Base-by-base conservation (phyloP, 2,329 filamentous ascomycete species). In the Bipolaris victoriae region DNA sequence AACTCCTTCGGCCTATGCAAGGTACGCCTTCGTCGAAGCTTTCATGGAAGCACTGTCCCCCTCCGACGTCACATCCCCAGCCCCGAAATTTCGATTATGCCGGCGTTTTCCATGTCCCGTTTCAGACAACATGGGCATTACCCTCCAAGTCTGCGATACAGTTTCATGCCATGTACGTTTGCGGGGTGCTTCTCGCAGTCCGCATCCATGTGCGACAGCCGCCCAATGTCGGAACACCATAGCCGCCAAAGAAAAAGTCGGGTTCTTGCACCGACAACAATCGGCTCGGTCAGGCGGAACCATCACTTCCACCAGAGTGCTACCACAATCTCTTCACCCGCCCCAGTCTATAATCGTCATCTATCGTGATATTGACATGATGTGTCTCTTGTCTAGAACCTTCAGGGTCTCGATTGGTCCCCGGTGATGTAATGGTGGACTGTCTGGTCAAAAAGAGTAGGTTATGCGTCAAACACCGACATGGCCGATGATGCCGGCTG, bases 1-100 rank as follows among this genome's bases (percentile, higher is more conserved):
- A 55, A 60, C 60, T 52, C 48, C 40, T 50, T 57, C 62, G 55
- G 62, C 26, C 50, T 29, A 51, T 65, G 63, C 65, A 67, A 66
- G 64, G 64, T 67, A 67, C 62, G 54, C 49, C 55, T 56, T 46
- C 39, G 48, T 56, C 35, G 51, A 57, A 61, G 51, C 41, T 52
- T 53, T 44, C 49, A 54, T 58, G 47, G 53, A 57, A 61, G 55
- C 48, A 57, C 52, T 41, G 37, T 43, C 47, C 33, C 37, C 49
- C 58, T 36, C 44, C 54, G 51, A 57, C 54, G 54, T 53, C 54
- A 56, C 49, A 44, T 44, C 57, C 15, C 49, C 37, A 50, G 24
- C 48, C 51, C 39, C 51, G 46, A 57, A 36, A 35, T 43, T 40
- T 37, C 45, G n/a, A 40, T 40, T 43, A 58, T 58, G 60, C 60